Conservation (phyloP, 768 basidiomycete species). For the Suillus occidentalis region DNA sequence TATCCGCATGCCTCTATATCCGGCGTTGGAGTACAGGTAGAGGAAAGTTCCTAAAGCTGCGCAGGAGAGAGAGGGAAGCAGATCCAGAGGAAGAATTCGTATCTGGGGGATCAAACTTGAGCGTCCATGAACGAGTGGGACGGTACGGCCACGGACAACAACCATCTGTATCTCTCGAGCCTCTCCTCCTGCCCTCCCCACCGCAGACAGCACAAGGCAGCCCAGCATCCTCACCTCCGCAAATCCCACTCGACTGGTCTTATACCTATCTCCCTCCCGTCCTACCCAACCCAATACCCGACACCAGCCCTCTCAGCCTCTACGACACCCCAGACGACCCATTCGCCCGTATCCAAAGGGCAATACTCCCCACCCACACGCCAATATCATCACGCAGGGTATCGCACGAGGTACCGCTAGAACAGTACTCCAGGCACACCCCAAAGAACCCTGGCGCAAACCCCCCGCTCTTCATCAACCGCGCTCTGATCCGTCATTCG, state of each 20-base stretch:
- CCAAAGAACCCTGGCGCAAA: not conserved
- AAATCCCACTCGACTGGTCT: not conserved
- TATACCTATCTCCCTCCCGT: not conserved
- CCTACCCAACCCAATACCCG: not conserved
- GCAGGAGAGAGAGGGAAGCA: constrained; percentile 2
- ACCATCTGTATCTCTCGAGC: constrained; percentile 22
- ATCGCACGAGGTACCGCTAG: not conserved
- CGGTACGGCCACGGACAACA: constrained; percentile 12
- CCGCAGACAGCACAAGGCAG: constrained; percentile 3
- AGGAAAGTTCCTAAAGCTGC: constrained; percentile 19
- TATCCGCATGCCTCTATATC: constrained; percentile 14
- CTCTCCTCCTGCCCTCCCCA: constrained; percentile 19
- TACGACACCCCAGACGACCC: not conserved
- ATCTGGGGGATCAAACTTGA: not conserved
- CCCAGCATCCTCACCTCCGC: constrained; percentile 6
- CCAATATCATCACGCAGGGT: not conserved
- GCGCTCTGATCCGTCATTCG: not conserved
- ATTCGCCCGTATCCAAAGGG: not conserved
- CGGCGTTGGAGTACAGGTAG: constrained; percentile 8
- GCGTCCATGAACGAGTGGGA: not conserved
- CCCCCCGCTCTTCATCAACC: not conserved
- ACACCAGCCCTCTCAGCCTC: not conserved
- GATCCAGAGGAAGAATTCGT: constrained; percentile 3
- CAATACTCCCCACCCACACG: not conserved
- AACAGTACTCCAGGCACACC: not conserved